Evolutionary conservation across 2,329 filamentous ascomycete species (phyloP).

Genomic region (Epichloe sibirici): DNA sequence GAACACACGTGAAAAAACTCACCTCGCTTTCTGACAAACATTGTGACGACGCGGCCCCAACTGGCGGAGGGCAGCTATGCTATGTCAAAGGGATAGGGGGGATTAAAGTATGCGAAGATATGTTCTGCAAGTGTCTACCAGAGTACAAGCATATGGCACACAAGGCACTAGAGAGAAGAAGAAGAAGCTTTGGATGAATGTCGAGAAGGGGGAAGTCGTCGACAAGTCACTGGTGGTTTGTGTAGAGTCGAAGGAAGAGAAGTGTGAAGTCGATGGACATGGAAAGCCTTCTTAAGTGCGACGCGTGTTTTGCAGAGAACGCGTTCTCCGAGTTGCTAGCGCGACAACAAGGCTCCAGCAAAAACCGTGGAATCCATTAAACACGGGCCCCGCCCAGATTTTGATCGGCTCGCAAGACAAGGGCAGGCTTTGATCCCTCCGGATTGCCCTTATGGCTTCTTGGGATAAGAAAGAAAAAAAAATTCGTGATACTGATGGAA

Average conservation of each 20-base stretch:
- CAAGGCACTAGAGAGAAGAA: conserved; percentile 1
- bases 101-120: conserved; percentile 12
- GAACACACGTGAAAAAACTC: conserved; percentile 19
- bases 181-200: neutral
- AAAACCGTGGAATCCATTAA: conserved; percentile 16
- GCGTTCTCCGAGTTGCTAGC: conserved; percentile 22
- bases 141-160: conserved; percentile 13
- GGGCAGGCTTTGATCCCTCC: neutral
- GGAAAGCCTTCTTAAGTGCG: conserved; percentile 24
- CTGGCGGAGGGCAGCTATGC: conserved; percentile 11
- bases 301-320: conserved; percentile 19
- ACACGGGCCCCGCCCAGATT: conserved; percentile 10
- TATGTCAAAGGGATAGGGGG: conserved; percentile 10
- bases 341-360: conserved; percentile 15
- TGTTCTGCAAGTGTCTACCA: conserved; percentile 14
- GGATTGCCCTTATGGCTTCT: too few relatives aligned
- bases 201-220: conserved; percentile 1
- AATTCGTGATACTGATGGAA: too few relatives aligned
- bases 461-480: too few relatives aligned
- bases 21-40: conserved; percentile 55
- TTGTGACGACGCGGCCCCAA: conserved; percentile 23
- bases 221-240: conserved; percentile 8
- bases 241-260: conserved; percentile 11
- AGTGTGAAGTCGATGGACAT: conserved; percentile 8
- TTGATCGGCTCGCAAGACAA: neutral